These are phyloP conservation scores for Arthroderma uncinatum DNA, from an alignment of 2,329 filamentous ascomycete genomes.

Conservation along the genomic window DNA sequence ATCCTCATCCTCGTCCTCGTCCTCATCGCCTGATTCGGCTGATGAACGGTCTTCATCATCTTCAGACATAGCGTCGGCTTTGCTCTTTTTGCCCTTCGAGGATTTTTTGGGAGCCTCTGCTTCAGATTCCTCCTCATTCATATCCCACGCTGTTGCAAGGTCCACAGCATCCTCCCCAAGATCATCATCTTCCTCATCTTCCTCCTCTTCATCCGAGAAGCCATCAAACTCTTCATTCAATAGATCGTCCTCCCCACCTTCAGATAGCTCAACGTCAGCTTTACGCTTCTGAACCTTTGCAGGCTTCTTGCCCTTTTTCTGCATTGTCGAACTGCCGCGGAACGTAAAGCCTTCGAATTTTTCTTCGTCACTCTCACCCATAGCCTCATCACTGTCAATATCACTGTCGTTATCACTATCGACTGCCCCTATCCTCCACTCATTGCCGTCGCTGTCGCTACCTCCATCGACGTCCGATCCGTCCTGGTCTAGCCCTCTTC, in stretches of 20 bases:
- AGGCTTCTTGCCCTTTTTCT: conserved; percentile 26
- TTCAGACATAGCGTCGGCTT: conserved; percentile 21
- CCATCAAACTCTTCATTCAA: conserved; percentile 39
- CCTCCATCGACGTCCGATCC: conserved; percentile 55
- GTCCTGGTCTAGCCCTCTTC: conserved; percentile 35
- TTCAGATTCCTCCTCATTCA: conserved; percentile 41
- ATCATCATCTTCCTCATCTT: conserved; percentile 50
- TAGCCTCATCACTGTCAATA: conserved; percentile 67
- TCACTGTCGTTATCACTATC: conserved; percentile 57
- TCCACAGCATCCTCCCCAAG: conserved; percentile 54
- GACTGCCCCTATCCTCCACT: conserved; percentile 67
- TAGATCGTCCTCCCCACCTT: conserved; percentile 35
- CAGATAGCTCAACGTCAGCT: conserved; percentile 14
- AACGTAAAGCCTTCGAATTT: conserved; percentile 67
- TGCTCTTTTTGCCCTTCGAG: conserved; percentile 21
- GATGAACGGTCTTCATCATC: conserved; percentile 33
- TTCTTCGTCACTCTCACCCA: conserved; percentile 81
- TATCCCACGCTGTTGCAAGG: conserved; percentile 51
- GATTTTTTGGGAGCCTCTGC: conserved; percentile 28
- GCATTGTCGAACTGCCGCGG: conserved; percentile 44
- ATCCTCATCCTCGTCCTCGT: too few relatives aligned
- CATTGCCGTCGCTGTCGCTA: conserved; percentile 74
- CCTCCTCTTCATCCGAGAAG: conserved; percentile 31
- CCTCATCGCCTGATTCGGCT: conserved; percentile 38
- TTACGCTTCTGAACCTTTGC: conserved; percentile 17